Conservation (phyloP, 2,329 filamentous ascomycete species). For the Ophiobolus disseminans region DNA sequence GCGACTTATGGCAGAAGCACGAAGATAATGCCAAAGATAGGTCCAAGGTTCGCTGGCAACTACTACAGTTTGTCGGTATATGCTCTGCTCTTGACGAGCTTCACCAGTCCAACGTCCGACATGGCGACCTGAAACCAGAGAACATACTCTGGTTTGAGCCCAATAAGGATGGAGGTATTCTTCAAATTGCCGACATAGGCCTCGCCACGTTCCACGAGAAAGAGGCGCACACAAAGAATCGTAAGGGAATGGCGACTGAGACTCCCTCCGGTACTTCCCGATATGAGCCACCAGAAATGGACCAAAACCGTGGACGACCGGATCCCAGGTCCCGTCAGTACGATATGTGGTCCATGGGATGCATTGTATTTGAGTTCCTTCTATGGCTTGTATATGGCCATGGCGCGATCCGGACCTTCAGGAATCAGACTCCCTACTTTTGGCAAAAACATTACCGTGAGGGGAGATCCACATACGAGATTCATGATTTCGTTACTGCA, state of each 20-base stretch:
- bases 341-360: slow-evolving; percentile 27
- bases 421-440: too few relatives aligned
- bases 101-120: too few relatives aligned
- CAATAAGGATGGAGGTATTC: slow-evolving; percentile 1
- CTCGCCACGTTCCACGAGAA: not conserved
- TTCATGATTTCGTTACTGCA: too few relatives aligned
- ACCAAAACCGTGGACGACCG: not conserved
- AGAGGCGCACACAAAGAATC: slow-evolving; percentile 6
- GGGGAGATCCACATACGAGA: too few relatives aligned
- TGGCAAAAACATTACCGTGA: too few relatives aligned
- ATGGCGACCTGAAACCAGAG: slow-evolving; percentile 24
- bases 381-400: slow-evolving; percentile 23
- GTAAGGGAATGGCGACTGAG: slow-evolving; percentile 8
- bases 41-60: too few relatives aligned
- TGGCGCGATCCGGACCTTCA: too few relatives aligned
- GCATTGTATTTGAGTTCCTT: slow-evolving; percentile 21
- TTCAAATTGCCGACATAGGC: slow-evolving; percentile 19
- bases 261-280: not conserved
- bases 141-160: slow-evolving; percentile 17
- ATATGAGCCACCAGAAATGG: slow-evolving; percentile 14
- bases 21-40: too few relatives aligned
- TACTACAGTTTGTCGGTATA: too few relatives aligned
- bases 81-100: too few relatives aligned
- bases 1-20: too few relatives aligned
- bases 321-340: slow-evolving; percentile 12